phyloP scores from a whole-genome alignment of 768 basidiomycete species.

The Kwoniella botswanensis region DNA sequence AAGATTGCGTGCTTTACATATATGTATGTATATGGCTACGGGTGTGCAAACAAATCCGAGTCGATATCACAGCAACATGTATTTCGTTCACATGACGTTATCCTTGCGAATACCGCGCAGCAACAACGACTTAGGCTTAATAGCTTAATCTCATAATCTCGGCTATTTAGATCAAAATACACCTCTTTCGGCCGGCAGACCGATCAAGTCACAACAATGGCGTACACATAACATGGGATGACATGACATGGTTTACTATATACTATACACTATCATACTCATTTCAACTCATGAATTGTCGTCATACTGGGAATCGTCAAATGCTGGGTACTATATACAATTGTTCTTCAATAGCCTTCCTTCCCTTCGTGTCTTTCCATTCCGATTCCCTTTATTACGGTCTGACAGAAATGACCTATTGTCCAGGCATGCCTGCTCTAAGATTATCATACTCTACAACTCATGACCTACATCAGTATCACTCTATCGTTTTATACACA shows the following conservation, averaged over 20 bases:
- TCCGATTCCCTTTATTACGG: too few relatives aligned
- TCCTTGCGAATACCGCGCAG: background rate
- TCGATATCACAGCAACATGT: too few relatives aligned
- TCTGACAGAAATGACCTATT: background rate
- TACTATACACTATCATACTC: background rate
- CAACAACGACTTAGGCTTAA: background rate
- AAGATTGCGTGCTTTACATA: too few relatives aligned
- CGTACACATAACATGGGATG: background rate
- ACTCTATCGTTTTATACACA: background rate
- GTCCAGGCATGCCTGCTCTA: conserved; percentile 40
- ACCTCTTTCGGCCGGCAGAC: background rate
- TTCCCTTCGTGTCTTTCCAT: too few relatives aligned
- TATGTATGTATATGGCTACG: too few relatives aligned
- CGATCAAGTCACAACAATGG: background rate
- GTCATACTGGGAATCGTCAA: background rate
- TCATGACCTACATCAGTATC: conserved; percentile 63
- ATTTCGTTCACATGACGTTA: background rate
- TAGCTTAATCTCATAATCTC: background rate
- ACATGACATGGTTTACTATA: background rate
- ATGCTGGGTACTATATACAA: conserved; percentile 6
- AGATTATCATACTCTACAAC: conserved; percentile 52
- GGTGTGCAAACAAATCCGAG: too few relatives aligned
- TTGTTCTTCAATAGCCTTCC: background rate
- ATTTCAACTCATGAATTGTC: background rate
- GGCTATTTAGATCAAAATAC: background rate